These are phyloP conservation scores for Penicillium sp. DNA, from an alignment of 2,329 filamentous ascomycete species.

Conservation along the genomic window DNA sequence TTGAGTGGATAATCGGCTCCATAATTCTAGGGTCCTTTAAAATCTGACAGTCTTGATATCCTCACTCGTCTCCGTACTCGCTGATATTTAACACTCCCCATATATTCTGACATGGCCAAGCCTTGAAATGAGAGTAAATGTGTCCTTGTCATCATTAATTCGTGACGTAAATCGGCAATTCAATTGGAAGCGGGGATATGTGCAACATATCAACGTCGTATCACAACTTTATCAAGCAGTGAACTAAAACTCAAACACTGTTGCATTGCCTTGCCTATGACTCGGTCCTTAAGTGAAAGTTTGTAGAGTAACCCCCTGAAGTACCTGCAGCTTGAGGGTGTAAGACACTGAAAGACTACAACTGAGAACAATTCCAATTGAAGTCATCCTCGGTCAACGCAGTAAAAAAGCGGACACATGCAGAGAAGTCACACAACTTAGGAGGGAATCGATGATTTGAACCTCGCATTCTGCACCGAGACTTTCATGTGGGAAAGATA, in stretches of 20 bases:
- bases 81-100: no score
- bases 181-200: neutral
- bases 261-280: neutral
- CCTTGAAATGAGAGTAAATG: neutral
- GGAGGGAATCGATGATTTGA: neutral
- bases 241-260: neutral
- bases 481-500: slow-evolving; percentile 6
- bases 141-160: neutral
- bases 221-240: neutral
- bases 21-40: no score
- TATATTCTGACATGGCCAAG: neutral
- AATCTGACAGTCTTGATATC: no score
- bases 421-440: slow-evolving; percentile 6
- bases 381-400: neutral
- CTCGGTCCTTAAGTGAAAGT: neutral
- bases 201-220: neutral
- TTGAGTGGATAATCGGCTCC: no score
- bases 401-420: slow-evolving; percentile 1
- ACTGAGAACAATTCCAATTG: neutral
- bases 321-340: neutral
- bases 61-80: no score
- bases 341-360: neutral
- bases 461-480: neutral
- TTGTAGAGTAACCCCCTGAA: neutral
- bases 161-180: neutral